A percentile compares a stretch with the other conserved stretches of the same genome.
Conservation (phyloP, 768 basidiomycete genomes). For the Lactarius pseudohatsudake region DNA sequence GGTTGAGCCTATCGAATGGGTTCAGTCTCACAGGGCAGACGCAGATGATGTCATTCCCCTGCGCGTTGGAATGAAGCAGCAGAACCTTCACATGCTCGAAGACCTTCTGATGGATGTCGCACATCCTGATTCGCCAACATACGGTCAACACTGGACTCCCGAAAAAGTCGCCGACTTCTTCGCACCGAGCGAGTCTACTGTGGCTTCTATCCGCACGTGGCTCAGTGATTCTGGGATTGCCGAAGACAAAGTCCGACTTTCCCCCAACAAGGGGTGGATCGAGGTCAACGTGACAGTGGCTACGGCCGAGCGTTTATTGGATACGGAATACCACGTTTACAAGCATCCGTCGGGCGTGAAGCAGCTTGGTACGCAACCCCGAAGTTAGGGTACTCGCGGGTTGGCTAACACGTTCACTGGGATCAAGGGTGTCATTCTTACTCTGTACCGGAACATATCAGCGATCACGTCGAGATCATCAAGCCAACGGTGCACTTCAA, state of each 20-base stretch:
- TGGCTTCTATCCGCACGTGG: slow-evolving; percentile 43
- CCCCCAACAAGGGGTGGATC: slow-evolving; percentile 42
- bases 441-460: slow-evolving; percentile 41
- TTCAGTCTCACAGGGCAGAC: slow-evolving; percentile 34
- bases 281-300: slow-evolving; percentile 40
- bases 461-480: slow-evolving; percentile 43
- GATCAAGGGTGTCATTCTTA: slow-evolving; percentile 40
- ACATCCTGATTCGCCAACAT: slow-evolving; percentile 45
- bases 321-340: slow-evolving; percentile 45
- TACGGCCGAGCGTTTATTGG: slow-evolving; percentile 46
- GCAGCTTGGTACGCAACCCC: slow-evolving; percentile 37
- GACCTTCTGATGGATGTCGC: slow-evolving; percentile 44
- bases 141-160: slow-evolving; percentile 48
- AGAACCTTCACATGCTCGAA: slow-evolving; percentile 43
- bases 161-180: slow-evolving; percentile 42
- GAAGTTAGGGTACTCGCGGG: background rate
- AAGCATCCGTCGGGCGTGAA: slow-evolving; percentile 38
- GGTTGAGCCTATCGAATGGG: slow-evolving; percentile 39
- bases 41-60: slow-evolving; percentile 40
- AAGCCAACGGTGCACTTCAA: slow-evolving; percentile 47
- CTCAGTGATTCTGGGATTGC: slow-evolving; percentile 40
- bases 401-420: no score
- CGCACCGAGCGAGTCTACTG: slow-evolving; percentile 40
- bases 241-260: slow-evolving; percentile 37
- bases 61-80: slow-evolving; percentile 46